Conservation (phyloP, 176 grass and related monocot species). For the Triticum urartu region DNA sequence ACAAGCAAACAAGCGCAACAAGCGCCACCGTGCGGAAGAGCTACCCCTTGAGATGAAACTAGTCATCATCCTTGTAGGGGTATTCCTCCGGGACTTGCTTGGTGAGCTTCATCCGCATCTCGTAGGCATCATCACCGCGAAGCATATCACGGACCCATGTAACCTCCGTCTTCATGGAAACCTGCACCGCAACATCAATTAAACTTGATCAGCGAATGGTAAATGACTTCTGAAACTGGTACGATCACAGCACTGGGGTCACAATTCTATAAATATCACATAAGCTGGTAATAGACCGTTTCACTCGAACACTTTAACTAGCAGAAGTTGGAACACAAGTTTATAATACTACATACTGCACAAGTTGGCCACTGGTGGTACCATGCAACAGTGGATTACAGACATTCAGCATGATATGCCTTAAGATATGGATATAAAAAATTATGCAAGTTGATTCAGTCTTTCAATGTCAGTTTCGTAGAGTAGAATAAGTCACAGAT, state of each 20-base stretch:
- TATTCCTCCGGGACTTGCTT: constrained; percentile 98
- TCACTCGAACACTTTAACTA: neutral
- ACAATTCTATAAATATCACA: neutral
- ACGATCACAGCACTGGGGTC: neutral
- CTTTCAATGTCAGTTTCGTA: neutral
- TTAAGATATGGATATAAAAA: neutral
- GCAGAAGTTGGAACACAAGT: neutral
- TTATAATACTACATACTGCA: neutral
- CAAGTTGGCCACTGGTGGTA: neutral
- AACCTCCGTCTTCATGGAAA: constrained; percentile 95
- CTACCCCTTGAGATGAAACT: neutral
- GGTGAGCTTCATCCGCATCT: constrained; percentile 88
- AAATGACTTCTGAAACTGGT: neutral
- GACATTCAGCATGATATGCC: neutral
- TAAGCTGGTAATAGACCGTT: neutral
- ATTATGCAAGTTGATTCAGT: neutral
- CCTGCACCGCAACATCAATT: constrained; percentile 38
- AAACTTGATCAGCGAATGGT: neutral
- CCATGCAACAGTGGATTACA: neutral
- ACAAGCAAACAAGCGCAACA: neutral
- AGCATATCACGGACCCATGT: constrained; percentile 96
- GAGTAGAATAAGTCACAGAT: neutral
- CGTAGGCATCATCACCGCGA: constrained; percentile 80
- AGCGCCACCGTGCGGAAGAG: neutral
- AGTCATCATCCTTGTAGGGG: constrained; percentile 95